These are phyloP conservation scores for Penicillium canariense DNA, from an alignment of 495 filamentous ascomycete species.

Conservation along the genomic window DNA sequence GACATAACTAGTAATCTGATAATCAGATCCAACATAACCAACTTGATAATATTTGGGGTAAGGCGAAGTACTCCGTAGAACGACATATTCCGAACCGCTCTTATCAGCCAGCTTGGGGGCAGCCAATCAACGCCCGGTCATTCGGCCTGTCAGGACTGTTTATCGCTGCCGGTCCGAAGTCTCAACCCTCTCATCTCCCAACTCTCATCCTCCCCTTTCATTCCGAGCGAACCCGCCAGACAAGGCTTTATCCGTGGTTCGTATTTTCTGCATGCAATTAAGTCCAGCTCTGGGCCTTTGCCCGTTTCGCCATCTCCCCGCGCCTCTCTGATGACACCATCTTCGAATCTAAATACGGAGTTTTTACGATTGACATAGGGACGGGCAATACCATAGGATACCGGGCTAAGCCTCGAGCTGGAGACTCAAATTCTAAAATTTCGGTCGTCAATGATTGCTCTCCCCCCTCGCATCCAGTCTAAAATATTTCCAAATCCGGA, in stretches of 20 bases:
- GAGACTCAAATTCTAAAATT: background rate
- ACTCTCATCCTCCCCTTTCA: background rate
- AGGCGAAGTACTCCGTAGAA: too few species aligned
- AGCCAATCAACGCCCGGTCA: constrained; percentile 12
- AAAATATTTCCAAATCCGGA: background rate
- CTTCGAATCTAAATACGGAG: background rate
- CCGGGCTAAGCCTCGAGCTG: background rate
- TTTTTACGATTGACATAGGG: background rate
- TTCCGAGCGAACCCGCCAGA: background rate
- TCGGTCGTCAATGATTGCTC: constrained; percentile 6
- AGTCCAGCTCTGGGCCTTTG: background rate
- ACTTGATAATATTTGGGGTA: too few species aligned
- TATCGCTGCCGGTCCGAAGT: background rate
- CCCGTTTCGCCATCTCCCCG: background rate
- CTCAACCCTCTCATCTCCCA: background rate
- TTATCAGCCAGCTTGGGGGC: constrained; percentile 11
- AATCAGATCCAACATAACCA: too few species aligned
- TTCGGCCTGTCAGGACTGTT: background rate
- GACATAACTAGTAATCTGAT: too few species aligned
- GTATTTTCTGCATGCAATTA: background rate
- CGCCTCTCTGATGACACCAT: constrained; percentile 2
- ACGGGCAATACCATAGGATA: background rate
- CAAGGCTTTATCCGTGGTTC: too few species aligned
- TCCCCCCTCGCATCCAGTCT: constrained; percentile 8
- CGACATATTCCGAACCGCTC: background rate